phyloP scores from a whole-genome alignment of 148 eudicot genomes.

The Heliamphora exappendiculata region DNA sequence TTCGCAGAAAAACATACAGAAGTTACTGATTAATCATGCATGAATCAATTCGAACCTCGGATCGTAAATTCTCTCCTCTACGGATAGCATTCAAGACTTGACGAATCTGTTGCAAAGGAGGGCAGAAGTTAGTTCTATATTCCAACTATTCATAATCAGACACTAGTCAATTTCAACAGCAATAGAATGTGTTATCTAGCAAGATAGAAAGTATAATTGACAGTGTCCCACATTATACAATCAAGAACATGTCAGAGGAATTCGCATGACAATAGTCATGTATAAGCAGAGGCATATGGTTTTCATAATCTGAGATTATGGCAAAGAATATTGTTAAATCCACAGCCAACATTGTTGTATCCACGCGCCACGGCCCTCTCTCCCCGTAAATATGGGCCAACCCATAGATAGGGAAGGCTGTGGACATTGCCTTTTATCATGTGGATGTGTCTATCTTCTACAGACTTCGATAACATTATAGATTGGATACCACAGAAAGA shows the following conservation, averaged over 20 bases:
- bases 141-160: not conserved
- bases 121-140: not conserved
- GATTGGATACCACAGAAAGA: not conserved
- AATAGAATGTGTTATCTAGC: not conserved
- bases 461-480: not conserved
- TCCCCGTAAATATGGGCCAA: not conserved
- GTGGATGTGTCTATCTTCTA: not conserved
- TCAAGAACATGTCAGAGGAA: not conserved
- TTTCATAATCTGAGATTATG: no score
- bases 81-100: slow-evolving; percentile 45
- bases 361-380: not conserved
- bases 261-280: not conserved
- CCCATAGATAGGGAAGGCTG: not conserved
- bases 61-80: slow-evolving; percentile 36
- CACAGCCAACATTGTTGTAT: not conserved
- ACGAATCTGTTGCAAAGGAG: slow-evolving; percentile 37
- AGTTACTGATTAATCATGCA: not conserved
- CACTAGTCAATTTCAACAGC: not conserved
- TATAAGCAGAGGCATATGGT: not conserved
- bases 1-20: not conserved
- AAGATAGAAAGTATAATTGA: not conserved
- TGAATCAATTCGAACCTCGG: slow-evolving; percentile 36
- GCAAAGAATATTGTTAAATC: not conserved
- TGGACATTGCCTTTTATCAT: not conserved
- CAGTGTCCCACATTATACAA: not conserved